Evolutionary conservation across 2,329 filamentous ascomycete species (phyloP).

Genomic region (Fusarium mangiferae): DNA sequence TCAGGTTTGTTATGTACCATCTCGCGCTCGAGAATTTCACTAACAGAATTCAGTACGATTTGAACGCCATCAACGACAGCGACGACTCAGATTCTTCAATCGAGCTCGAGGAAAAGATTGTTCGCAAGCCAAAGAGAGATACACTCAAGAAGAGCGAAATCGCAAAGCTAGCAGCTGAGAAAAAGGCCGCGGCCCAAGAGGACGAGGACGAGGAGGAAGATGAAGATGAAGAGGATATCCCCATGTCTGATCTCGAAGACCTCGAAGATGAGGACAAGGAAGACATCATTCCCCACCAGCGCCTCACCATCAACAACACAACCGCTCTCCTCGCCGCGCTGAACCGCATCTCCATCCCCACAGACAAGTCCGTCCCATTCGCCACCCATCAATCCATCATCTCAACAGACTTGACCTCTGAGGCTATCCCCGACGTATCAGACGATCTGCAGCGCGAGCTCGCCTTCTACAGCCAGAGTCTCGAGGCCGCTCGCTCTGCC

Average conservation of each 20-base stretch:
- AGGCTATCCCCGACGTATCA: slow-evolving; percentile 81
- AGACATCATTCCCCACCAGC: slow-evolving; percentile 89
- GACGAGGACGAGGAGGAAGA: slow-evolving; percentile 70
- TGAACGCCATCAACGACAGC: slow-evolving; percentile 68
- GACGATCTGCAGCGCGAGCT: slow-evolving; percentile 94
- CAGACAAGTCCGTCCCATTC: slow-evolving; percentile 76
- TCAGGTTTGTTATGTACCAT: slow-evolving; percentile 36
- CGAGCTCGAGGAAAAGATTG: slow-evolving; percentile 79
- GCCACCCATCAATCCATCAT: slow-evolving; percentile 83
- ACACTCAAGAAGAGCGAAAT: slow-evolving; percentile 51
- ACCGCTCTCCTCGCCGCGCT: slow-evolving; percentile 83
- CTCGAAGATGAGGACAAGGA: slow-evolving; percentile 81
- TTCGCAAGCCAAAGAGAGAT: slow-evolving; percentile 61
- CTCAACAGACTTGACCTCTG: slow-evolving; percentile 70
- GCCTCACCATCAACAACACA: slow-evolving; percentile 97
- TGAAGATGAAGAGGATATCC: slow-evolving; percentile 86
- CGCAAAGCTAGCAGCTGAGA: slow-evolving; percentile 38
- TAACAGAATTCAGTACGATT: slow-evolving; percentile 56
- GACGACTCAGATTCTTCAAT: slow-evolving; percentile 76
- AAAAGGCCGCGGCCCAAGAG: slow-evolving; percentile 34
- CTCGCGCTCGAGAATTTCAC: not conserved
- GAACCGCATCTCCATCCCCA: slow-evolving; percentile 78
- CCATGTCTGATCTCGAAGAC: slow-evolving; percentile 87
- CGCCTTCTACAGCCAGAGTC: slow-evolving; percentile 90
- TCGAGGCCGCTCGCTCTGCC: slow-evolving; percentile 79